Evolutionary conservation across 306 rosid species (phyloP), one percentile per base, ranked within the genome.

Genomic region (Dryas octopetala): DNA sequence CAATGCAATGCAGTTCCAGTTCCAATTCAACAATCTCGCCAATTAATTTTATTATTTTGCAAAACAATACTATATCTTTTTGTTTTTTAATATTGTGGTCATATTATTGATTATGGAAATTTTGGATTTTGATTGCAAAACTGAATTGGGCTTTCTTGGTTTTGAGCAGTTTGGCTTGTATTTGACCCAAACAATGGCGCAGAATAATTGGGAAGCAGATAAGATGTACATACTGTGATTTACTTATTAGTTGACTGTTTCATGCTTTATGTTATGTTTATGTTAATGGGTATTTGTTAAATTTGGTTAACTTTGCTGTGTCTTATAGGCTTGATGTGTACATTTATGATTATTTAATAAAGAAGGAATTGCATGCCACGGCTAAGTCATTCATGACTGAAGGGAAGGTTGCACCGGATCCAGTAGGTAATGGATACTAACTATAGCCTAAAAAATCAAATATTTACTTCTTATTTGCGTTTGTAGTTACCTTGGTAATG

Each of bases 201-300:
- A 89, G 89, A 93, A 92, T 74, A 91, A 87, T 83, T 93, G 98
- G 98, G 98, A 93, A 83, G 98, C 98, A 19, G 98, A 93, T 89
- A 93, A 93, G 89, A 93, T 93, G 98, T 93, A 86, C 62, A 63
- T 48, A 44, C 13, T 57, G 51, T 46, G 59, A 38, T 64, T 71
- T 55, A 28, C 16, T 68, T 52, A 46, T 23, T 75, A 5, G 44
- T 52, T 3, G 28, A 40, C 44, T n/a, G 1, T 32, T 64, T 4
- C 26, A 5, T 48, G 69, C 11, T 69, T 32, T 51, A 23, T 23
- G 38, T 54, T 75, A 46, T 49, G 44, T 19, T 10, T 28, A 65
- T 54, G 23, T 12, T 2, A 41, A 7, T 45, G 12, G 68, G 50
- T 59, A 61, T 68, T 9, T 48, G 58, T 44, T 7, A 26, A 41